These are phyloP conservation scores for Dendrothele bispora DNA, from an alignment of 768 basidiomycete species.

Conservation along the genomic window DNA sequence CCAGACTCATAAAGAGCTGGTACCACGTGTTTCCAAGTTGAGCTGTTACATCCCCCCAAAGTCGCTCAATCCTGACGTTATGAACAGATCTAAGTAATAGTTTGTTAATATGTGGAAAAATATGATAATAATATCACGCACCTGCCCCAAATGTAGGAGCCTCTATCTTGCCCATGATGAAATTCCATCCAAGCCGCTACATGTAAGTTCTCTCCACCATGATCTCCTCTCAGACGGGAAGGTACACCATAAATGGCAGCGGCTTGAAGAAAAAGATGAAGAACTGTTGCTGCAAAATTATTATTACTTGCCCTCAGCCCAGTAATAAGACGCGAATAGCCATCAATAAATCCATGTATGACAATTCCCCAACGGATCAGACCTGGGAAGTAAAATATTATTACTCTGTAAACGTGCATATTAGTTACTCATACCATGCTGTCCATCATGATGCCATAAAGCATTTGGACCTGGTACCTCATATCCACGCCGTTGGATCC, in stretches of 20 bases:
- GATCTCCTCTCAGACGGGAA: constrained; percentile 22
- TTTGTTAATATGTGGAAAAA: background rate
- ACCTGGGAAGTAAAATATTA: constrained; percentile 15
- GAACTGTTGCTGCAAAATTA: constrained; percentile 16
- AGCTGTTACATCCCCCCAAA: constrained; percentile 35
- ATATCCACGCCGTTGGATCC: constrained; percentile 7
- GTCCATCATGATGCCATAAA: constrained; percentile 36
- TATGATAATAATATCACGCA: constrained; percentile 1
- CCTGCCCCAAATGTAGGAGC: constrained; percentile 27
- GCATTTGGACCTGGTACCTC: constrained; percentile 12
- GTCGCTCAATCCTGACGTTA: constrained; percentile 29
- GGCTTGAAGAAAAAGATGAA: constrained; percentile 13
- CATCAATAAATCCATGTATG: too few species aligned
- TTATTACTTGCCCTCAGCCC: constrained; percentile 14
- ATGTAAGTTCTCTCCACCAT: constrained; percentile 24
- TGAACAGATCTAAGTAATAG: constrained; percentile 15
- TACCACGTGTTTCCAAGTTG: constrained; percentile 33
- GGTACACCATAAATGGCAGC: constrained; percentile 16
- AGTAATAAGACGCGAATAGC: constrained; percentile 17
- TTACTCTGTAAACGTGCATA: background rate
- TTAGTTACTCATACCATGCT: constrained; percentile 27
- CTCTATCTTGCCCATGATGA: constrained; percentile 12
- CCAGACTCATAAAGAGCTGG: constrained; percentile 27
- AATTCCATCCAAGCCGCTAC: constrained; percentile 23
- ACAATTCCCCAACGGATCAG: constrained; percentile 32